Conservation (phyloP, 371 early-diverging fungal species). For the Thermomucor indicae-seudaticae region DNA sequence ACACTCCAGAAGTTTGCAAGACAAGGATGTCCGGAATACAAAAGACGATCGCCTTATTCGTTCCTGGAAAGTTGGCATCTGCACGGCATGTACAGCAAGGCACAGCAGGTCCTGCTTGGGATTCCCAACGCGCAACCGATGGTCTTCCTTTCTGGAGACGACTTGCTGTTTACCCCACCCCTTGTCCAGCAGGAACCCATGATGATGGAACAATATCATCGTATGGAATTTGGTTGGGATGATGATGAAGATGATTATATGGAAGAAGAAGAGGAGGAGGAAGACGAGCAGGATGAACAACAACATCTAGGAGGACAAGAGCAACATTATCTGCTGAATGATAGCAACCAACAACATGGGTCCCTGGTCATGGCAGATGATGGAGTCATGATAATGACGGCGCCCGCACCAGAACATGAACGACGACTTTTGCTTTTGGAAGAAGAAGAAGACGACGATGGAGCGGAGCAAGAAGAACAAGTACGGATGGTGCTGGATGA, state of each 20-base stretch:
- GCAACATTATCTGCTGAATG: neutral
- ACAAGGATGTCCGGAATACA: conserved; percentile 20
- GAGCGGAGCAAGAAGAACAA: too few species aligned
- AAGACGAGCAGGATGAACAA: neutral
- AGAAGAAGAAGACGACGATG: neutral
- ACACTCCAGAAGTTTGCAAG: conserved; percentile 40
- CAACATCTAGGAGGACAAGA: neutral
- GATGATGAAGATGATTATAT: conserved; percentile 6
- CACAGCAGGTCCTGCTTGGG: conserved; percentile 42
- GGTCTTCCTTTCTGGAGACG: conserved; percentile 40
- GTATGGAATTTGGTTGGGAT: conserved; percentile 13
- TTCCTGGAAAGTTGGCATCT: conserved; percentile 40
- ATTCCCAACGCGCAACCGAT: conserved; percentile 29
- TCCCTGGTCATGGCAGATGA: conserved; percentile 3
- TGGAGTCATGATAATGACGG: conserved; percentile 17
- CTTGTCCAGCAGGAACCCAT: conserved; percentile 17
- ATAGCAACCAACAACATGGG: neutral
- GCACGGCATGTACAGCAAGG: conserved; percentile 48
- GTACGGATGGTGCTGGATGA: conserved; percentile 16
- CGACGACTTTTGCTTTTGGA: neutral
- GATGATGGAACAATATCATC: too few species aligned
- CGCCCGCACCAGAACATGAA: conserved; percentile 9
- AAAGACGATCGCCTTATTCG: conserved; percentile 25
- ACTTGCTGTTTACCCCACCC: conserved; percentile 45
- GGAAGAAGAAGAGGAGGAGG: neutral